Base-by-base conservation (phyloP, 306 rosid genomes). In the Astragalus glycyphyllos region DNA sequence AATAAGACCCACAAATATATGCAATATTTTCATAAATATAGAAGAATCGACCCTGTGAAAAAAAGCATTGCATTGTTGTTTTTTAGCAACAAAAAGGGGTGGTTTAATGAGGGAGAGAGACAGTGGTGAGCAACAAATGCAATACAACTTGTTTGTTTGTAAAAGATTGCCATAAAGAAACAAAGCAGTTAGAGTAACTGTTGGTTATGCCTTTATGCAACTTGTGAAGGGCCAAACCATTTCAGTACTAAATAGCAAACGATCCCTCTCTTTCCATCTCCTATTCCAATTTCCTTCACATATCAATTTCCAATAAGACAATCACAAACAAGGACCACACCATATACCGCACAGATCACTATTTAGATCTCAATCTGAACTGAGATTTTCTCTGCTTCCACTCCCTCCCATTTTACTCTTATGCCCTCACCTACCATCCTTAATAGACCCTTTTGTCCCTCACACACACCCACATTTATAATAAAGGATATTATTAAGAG, bases 291-390 rank as follows among this genome's bases (percentile, higher is more conserved):
- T 47, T 47, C 29, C 46, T 51, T 77, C 71, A 40, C 80, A 75
- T 72, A 67, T 65, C 47, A 38, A 78, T 60, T 15, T 32, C 80
- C 82, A 74, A 74, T 74, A 82, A 81, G 82, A 71, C 79, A 87
- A 70, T 80, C 74, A 40, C 65, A 62, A 77, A 16, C 17, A 64
- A 79, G 90, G 92, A 87, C 92, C 89, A 85, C 88, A 61, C 61
- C 29, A 11, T 47, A 11, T 47, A 40, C 45, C 11, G 8, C 45
- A 8, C 61, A 81, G 75, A 76, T 85, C 79, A 87, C 84, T 73
- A 78, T 87, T 79, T 90, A 86, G 93, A 90, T 84, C 77, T 80
- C 83, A 82, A 81, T 87, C 91, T 86, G 69, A 86, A 84, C 87
- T 85, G 86, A 80, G 96, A 89, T 89, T 80, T 81, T 7, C 78